Evolutionary conservation across 1,139 yeast species (phyloP), one percentile per base, ranked within the genome.

Genomic region (Blastobotrys aristatus): DNA sequence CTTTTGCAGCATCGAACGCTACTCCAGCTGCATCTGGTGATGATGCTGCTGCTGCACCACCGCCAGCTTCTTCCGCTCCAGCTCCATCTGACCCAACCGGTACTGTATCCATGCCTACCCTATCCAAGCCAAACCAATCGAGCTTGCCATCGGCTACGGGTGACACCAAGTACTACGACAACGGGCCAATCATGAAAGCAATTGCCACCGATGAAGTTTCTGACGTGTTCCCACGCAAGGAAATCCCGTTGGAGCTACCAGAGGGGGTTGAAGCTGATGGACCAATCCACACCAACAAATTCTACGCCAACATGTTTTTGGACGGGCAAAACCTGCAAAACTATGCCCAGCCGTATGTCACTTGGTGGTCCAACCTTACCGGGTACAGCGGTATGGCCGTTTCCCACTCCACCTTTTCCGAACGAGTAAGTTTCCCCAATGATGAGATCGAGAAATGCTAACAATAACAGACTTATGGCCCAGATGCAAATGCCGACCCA

Each of bases 281-380:
- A 7, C 67, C 66, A 2, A 62, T 74, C 51, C 76, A 79, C 57
- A 84, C 92, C 34, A 84, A 84, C 71, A 84, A 83, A 64, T 84
- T 83, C 66, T 83, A 77, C 64, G 75, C 77, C 43, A 84, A 84
- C 62, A 66, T 84, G 64, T 66, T 80, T 57, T 67, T 84, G 31
- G 80, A 70, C 26, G 66, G 66, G 40, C 70, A 72, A 50, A 68
- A 72, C 57, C 62, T 63, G 40, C 67, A 71, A 8, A 71, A 73
- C 10, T 72, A 66, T 47, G 73, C 82, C 18, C 79, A 78, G 61
- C 94, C 94, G 20, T 84, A 82, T 60, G 75, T 78, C 1, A 61
- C 82, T 48, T 80, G 76, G 71, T 80, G 62, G 63, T 62, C 68
- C 31, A 64, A 62, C 26, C 71, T 70, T 7, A 52, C 58, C 32